phyloP scores from a whole-genome alignment of 805 yeast genomes.

The Spathaspora hagerdaliae region DNA sequence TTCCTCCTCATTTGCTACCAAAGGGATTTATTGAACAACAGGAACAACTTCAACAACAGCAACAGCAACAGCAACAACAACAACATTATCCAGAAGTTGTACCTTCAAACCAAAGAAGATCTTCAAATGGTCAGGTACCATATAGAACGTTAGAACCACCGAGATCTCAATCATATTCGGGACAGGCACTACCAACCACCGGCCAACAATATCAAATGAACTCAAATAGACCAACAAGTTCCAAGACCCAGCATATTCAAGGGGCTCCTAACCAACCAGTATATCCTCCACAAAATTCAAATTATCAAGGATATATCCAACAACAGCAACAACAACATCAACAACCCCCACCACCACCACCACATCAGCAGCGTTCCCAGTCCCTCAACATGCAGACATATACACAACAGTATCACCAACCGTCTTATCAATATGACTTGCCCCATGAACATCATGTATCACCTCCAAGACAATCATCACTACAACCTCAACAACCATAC shows the following conservation, averaged over 20 bases:
- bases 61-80: conserved; percentile 7
- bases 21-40: conserved; percentile 12
- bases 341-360: background rate
- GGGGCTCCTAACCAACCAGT: background rate
- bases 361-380: background rate
- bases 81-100: conserved; percentile 1
- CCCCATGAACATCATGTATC: conserved; percentile 1
- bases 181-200: background rate
- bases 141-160: background rate
- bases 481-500: conserved; percentile 2
- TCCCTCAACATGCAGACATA: background rate
- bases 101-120: background rate
- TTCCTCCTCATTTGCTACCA: conserved; percentile 24
- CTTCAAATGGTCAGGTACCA: too few relatives aligned
- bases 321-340: background rate
- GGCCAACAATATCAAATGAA: background rate
- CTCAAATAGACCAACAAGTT: background rate
- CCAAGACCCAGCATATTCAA: background rate
- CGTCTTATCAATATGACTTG: background rate
- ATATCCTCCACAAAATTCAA: background rate
- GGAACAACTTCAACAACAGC: conserved; percentile 10
- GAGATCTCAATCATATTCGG: conserved; percentile 1
- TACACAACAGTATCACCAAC: background rate
- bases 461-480: conserved; percentile 1
- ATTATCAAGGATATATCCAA: background rate